phyloP scores from a whole-genome alignment of 2,329 filamentous ascomycete species.

The Exserohilum rostratum region DNA sequence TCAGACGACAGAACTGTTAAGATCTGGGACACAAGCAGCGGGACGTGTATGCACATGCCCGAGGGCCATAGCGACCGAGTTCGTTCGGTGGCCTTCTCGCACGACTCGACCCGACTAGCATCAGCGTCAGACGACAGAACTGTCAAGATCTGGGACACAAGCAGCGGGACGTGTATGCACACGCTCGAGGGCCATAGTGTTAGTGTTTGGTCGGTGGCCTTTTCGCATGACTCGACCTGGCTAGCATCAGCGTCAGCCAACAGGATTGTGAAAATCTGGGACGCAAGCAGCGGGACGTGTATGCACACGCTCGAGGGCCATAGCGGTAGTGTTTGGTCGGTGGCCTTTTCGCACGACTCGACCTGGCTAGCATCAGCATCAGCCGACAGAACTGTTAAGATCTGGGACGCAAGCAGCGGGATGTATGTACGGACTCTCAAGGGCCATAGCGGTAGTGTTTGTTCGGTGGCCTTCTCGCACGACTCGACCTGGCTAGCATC shows the following conservation, averaged over 20 bases:
- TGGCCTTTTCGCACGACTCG: neutral
- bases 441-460: neutral
- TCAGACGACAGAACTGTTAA: constrained; percentile 6
- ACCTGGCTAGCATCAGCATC: constrained; percentile 12
- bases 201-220: no score
- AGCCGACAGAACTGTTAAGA: constrained; percentile 16
- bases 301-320: neutral
- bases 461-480: neutral
- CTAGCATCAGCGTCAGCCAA: neutral
- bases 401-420: constrained; percentile 9
- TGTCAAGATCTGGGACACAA: no score
- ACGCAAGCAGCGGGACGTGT: neutral
- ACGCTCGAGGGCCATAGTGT: no score
- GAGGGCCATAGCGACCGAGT: no score
- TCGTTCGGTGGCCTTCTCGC: no score
- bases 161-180: no score
- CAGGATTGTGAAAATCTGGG: neutral
- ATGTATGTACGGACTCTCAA: neutral
- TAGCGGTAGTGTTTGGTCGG: neutral
- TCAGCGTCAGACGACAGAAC: no score
- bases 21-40: neutral
- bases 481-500: neutral
- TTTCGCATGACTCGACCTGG: neutral
- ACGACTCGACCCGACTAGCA: no score
- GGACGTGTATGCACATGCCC: no score